Evolutionary conservation across 225 moss, liverwort and hornwort genomes (phyloP).

Genomic region (Marchantia polymorpha): DNA sequence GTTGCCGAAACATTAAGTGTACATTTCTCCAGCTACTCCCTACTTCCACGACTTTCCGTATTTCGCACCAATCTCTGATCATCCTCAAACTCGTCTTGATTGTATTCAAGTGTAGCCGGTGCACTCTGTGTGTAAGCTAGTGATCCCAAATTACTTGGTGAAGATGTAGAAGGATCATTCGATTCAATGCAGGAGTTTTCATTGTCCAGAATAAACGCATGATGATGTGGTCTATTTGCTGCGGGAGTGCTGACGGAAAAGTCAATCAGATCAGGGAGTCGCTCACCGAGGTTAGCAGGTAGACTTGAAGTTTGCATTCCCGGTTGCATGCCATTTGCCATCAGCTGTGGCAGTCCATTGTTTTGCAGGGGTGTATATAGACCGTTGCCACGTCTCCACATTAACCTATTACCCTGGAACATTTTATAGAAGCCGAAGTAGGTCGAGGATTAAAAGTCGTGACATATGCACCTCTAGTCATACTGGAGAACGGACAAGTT

Average conservation of each 20-base stretch:
- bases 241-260: neutral
- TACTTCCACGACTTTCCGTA: no score
- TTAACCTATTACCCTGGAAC: neutral
- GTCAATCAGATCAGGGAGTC: neutral
- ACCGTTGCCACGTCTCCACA: neutral
- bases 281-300: neutral
- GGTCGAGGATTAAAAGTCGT: neutral
- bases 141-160: neutral
- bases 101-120: neutral
- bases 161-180: neutral
- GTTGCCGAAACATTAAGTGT: no score
- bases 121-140: constrained; percentile 4
- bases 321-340: no score
- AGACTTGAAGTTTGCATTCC: neutral
- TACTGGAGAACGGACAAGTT: neutral
- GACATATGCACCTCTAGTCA: no score
- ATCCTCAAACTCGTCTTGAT: neutral
- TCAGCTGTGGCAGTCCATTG: neutral
- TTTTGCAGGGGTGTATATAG: neutral
- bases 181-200: neutral
- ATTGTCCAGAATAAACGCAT: neutral
- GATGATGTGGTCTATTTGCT: neutral
- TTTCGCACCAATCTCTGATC: neutral
- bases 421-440: neutral
- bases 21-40: no score